Conservation (phyloP, 768 basidiomycete species). For the Tricholoma matsutake region DNA sequence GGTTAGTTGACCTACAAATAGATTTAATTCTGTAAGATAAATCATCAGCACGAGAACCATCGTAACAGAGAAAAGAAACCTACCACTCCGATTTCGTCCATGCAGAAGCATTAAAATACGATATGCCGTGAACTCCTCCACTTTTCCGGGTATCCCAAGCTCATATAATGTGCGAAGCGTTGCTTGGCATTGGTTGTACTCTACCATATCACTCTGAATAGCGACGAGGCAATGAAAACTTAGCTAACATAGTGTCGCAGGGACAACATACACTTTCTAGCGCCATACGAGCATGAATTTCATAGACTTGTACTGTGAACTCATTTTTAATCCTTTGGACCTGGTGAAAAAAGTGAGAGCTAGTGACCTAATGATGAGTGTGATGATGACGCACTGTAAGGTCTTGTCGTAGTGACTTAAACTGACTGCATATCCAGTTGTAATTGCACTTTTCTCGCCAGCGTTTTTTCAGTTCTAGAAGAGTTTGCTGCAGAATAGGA, state of each 20-base stretch:
- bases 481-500: conserved; percentile 76
- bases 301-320: conserved; percentile 95
- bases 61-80: conserved; percentile 16
- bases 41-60: not conserved
- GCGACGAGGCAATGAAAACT: conserved; percentile 5
- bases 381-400: conserved; percentile 70
- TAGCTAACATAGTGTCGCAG: conserved; percentile 4
- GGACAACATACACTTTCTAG: conserved; percentile 67
- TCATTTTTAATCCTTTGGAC: conserved; percentile 99
- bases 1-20: conserved; percentile 97
- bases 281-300: conserved; percentile 97
- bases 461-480: conserved; percentile 79
- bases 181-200: conserved; percentile 98
- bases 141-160: conserved; percentile 87
- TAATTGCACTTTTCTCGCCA: conserved; percentile 81
- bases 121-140: conserved; percentile 96
- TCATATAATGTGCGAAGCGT: conserved; percentile 89
- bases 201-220: conserved; percentile 88
- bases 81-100: conserved; percentile 91
- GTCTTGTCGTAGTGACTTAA: conserved; percentile 97
- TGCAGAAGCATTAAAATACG: conserved; percentile 95
- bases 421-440: conserved; percentile 94
- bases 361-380: conserved; percentile 7
- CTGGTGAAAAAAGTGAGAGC: conserved; percentile 38
- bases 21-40: conserved; percentile 74